phyloP scores from a whole-genome alignment of 1,139 yeast genomes.

The Wickerhamiella pararugosa region DNA sequence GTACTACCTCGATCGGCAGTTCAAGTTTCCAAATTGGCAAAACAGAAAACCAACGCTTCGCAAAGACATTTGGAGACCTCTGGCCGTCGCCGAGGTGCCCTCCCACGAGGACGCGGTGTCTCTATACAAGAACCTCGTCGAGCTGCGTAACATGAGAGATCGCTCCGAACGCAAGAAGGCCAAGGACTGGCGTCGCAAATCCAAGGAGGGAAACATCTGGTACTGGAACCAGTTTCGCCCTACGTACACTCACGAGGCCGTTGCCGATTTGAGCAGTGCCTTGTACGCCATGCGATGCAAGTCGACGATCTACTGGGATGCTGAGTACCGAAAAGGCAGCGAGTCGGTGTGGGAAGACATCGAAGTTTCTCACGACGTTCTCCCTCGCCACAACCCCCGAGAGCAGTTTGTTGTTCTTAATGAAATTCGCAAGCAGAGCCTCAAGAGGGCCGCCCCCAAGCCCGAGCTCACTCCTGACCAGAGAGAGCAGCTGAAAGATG shows the following conservation, averaged over 20 bases:
- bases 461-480: background rate
- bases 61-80: conserved; percentile 77
- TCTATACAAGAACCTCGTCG: conserved; percentile 60
- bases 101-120: conserved; percentile 53
- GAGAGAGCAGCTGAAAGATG: conserved; percentile 3
- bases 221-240: conserved; percentile 74
- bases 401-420: conserved; percentile 45
- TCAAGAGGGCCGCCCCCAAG: conserved; percentile 8
- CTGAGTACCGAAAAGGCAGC: conserved; percentile 74
- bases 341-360: conserved; percentile 42
- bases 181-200: conserved; percentile 51
- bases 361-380: conserved; percentile 41
- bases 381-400: conserved; percentile 50
- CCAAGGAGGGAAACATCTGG: conserved; percentile 74
- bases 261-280: conserved; percentile 68
- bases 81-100: conserved; percentile 69
- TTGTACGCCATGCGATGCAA: conserved; percentile 39
- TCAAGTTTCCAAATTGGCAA: conserved; percentile 78
- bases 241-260: conserved; percentile 80
- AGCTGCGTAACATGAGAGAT: conserved; percentile 62
- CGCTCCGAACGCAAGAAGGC: conserved; percentile 44
- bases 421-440: conserved; percentile 11
- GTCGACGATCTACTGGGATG: conserved; percentile 60
- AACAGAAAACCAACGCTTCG: conserved; percentile 64
- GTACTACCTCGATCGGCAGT: conserved; percentile 48